Evolutionary conservation across 176 grass and related monocot genomes (phyloP).

Genomic region (Pharus latifolius): DNA sequence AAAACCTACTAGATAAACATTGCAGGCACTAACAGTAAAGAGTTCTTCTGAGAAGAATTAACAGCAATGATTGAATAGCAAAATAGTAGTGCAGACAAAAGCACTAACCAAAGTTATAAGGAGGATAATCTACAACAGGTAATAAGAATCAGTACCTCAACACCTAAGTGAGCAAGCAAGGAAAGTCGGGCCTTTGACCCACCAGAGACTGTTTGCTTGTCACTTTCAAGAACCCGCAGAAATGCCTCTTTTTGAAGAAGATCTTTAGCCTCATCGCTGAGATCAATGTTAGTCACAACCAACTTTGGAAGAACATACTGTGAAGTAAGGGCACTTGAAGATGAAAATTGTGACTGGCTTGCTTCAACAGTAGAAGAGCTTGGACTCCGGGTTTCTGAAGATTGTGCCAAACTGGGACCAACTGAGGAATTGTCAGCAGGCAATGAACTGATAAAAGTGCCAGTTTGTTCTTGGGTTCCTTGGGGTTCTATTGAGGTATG

Average conservation of each 20-base stretch:
- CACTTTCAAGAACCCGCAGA: slow-evolving; percentile 61
- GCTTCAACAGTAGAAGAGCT: slow-evolving; percentile 38
- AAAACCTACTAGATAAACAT: slow-evolving; percentile 10
- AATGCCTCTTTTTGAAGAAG: slow-evolving; percentile 72
- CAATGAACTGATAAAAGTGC: slow-evolving; percentile 42
- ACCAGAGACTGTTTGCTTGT: slow-evolving; percentile 62
- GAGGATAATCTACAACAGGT: neutral
- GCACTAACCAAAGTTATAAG: slow-evolving; percentile 7
- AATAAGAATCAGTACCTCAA: slow-evolving; percentile 62
- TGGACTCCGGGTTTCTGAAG: slow-evolving; percentile 55
- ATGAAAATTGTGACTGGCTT: slow-evolving; percentile 41
- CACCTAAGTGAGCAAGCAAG: slow-evolving; percentile 75
- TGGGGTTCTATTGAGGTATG: slow-evolving; percentile 56
- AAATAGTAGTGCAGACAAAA: neutral
- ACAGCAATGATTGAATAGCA: neutral
- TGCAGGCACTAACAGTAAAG: neutral
- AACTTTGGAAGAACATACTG: slow-evolving; percentile 77
- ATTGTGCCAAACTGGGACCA: slow-evolving; percentile 33
- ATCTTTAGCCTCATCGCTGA: slow-evolving; percentile 84
- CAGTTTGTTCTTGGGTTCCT: slow-evolving; percentile 45
- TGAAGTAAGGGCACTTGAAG: slow-evolving; percentile 21
- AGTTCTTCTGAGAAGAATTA: neutral
- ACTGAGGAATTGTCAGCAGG: slow-evolving; percentile 42
- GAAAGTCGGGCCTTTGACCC: slow-evolving; percentile 50
- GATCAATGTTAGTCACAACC: slow-evolving; percentile 57